Conservation (phyloP, 148 eudicot genomes). For the Beta vulgaris region DNA sequence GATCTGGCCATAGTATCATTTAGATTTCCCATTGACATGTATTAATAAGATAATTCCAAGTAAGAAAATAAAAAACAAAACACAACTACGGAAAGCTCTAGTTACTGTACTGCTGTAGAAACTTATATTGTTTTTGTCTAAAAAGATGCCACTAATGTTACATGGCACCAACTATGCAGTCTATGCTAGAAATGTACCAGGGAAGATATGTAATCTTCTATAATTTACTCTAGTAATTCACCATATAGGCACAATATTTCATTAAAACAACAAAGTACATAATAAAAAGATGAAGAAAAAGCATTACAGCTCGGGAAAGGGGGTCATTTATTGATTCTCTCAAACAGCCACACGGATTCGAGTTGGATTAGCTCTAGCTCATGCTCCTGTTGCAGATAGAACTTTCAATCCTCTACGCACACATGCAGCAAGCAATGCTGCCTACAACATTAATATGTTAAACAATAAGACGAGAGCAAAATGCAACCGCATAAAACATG, state of each 20-base stretch:
- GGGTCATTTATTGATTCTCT: conserved; percentile 97
- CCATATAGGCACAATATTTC: background rate
- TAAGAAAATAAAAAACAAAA: background rate
- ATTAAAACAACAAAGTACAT: background rate
- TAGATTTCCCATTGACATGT: background rate
- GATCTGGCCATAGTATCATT: background rate
- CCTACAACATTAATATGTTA: conserved; percentile 44
- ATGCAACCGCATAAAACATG: background rate
- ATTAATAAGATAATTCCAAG: background rate
- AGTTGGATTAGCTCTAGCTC: conserved; percentile 99
- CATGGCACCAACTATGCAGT: background rate
- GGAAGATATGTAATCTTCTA: background rate
- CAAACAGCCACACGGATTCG: conserved; percentile 92
- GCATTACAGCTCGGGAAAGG: conserved; percentile 75
- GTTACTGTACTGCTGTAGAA: too few species aligned
- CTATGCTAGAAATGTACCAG: background rate
- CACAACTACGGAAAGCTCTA: background rate
- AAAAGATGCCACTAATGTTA: background rate
- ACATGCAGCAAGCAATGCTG: conserved; percentile 97
- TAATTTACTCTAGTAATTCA: conserved; percentile 4
- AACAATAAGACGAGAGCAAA: conserved; percentile 2
- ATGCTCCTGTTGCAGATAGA: conserved; percentile 95
- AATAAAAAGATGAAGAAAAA: conserved; percentile 16
- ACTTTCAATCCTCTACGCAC: conserved; percentile 89
- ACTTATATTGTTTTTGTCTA: background rate